Conservation (phyloP, 164 flowering plant species). For the Pachysandra terminalis region DNA sequence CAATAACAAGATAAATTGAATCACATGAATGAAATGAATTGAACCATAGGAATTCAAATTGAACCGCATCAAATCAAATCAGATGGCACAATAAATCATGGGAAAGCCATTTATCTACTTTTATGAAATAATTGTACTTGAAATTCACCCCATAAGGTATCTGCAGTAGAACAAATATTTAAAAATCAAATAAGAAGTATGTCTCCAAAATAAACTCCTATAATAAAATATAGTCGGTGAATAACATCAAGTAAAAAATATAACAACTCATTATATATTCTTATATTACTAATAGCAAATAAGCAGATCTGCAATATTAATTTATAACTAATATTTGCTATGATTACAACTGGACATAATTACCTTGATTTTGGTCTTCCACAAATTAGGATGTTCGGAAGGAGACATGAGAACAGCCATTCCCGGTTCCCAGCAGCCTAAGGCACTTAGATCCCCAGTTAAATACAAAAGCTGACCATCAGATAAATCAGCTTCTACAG, state of each 20-base stretch:
- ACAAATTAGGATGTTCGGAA: conserved; percentile 41
- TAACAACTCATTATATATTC: background rate
- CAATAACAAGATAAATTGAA: no score
- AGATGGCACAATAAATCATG: no score
- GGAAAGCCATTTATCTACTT: conserved; percentile 44
- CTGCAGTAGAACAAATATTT: conserved; percentile 29
- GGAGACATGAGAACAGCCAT: conserved; percentile 61
- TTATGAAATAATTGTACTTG: conserved; percentile 61
- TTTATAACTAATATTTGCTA: no score
- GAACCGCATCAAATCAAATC: no score
- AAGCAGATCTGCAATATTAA: background rate
- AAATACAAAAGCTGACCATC: conserved; percentile 53
- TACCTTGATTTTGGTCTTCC: conserved; percentile 68
- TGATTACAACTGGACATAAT: no score
- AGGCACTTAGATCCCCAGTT: conserved; percentile 48
- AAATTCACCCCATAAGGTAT: conserved; percentile 46
- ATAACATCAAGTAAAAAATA: background rate
- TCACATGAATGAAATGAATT: no score
- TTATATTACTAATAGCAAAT: background rate
- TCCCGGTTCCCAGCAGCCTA: conserved; percentile 66
- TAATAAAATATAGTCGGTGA: background rate
- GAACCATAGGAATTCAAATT: no score
- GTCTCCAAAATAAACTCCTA: conserved; percentile 2
- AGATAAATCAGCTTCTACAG: conserved; percentile 54
- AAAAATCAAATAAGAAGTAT: conserved; percentile 3